Percentiles rank a stretch among this genome's conserved stretches.
These are phyloP conservation scores for Exophiala sp. DNA, from an alignment of 2,329 filamentous ascomycete genomes.

Conservation along the genomic window DNA sequence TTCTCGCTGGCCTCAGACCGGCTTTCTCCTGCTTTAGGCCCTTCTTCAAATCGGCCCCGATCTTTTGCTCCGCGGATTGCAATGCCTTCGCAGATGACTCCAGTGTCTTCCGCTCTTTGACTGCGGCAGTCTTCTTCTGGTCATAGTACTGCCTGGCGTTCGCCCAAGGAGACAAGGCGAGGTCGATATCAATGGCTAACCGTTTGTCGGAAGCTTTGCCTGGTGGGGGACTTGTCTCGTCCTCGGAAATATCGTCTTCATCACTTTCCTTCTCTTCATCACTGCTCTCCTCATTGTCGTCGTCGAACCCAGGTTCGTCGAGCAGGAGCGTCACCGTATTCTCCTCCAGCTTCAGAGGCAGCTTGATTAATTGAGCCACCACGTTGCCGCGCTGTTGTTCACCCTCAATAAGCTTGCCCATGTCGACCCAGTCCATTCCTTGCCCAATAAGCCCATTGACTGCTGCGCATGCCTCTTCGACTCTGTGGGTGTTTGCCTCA, in stretches of 20 bases:
- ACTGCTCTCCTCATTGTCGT: conserved; percentile 42
- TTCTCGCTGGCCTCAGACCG: conserved; percentile 74
- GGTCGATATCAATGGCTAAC: conserved; percentile 78
- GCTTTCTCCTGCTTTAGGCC: conserved; percentile 89
- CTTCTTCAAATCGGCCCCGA: conserved; percentile 78
- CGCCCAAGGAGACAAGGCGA: conserved; percentile 76
- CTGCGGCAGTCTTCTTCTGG: conserved; percentile 76
- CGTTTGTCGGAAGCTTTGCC: conserved; percentile 35
- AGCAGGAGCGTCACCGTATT: conserved; percentile 80
- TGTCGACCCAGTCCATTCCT: conserved; percentile 97
- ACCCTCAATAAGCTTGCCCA: conserved; percentile 80
- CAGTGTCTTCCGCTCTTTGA: conserved; percentile 82
- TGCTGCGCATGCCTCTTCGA: conserved; percentile 88
- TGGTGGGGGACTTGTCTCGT: conserved; percentile 8
- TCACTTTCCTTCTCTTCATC: conserved; percentile 48
- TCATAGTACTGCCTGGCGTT: conserved; percentile 93
- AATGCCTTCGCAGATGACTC: conserved; percentile 77
- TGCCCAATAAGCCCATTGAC: conserved; percentile 88
- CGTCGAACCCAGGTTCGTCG: conserved; percentile 63
- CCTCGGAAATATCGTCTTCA: conserved; percentile 30
- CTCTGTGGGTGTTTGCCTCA: conserved; percentile 82
- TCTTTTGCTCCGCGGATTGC: conserved; percentile 87
- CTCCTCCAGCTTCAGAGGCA: conserved; percentile 85
- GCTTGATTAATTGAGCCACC: conserved; percentile 79
- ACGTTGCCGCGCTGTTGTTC: conserved; percentile 78